Conservation (phyloP, 2,329 filamentous ascomycete species). For the Hirsutella rhossiliensis region DNA sequence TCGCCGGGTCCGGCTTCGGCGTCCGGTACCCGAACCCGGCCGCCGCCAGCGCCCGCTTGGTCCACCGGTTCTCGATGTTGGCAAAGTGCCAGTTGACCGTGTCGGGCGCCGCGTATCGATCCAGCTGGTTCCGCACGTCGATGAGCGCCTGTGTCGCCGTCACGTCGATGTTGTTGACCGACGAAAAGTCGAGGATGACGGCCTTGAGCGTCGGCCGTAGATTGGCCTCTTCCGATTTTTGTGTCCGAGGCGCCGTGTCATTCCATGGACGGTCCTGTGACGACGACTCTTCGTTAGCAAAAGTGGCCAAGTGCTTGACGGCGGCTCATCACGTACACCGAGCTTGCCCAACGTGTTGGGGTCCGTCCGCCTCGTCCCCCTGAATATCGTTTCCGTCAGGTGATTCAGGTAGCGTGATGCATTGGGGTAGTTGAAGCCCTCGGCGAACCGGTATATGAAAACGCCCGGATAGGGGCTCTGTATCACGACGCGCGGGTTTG, state of each 20-base stretch:
- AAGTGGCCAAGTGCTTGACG: background rate
- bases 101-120: slow-evolving; percentile 34
- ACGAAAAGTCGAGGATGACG: slow-evolving; percentile 43
- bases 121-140: slow-evolving; percentile 40
- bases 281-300: slow-evolving; percentile 2
- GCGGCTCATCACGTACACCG: slow-evolving; percentile 24
- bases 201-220: slow-evolving; percentile 38
- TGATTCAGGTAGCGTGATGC: slow-evolving; percentile 37
- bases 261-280: slow-evolving; percentile 43
- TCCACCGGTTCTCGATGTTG: slow-evolving; percentile 41
- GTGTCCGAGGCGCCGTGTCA: slow-evolving; percentile 30
- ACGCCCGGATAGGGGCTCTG: slow-evolving; percentile 39
- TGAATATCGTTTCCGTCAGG: slow-evolving; percentile 31
- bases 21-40: slow-evolving; percentile 38
- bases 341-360: slow-evolving; percentile 30
- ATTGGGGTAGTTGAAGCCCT: slow-evolving; percentile 46
- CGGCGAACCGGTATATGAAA: slow-evolving; percentile 42
- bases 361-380: slow-evolving; percentile 32
- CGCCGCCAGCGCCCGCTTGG: slow-evolving; percentile 39
- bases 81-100: slow-evolving; percentile 39
- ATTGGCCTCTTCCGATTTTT: slow-evolving; percentile 17
- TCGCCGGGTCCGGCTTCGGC: slow-evolving; percentile 11
- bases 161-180: slow-evolving; percentile 43
- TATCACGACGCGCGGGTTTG: slow-evolving; percentile 34
- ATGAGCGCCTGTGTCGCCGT: slow-evolving; percentile 41